These are phyloP conservation scores for Fusarium annulatum DNA, from an alignment of 2,329 filamentous ascomycete genomes.

Conservation along the genomic window DNA sequence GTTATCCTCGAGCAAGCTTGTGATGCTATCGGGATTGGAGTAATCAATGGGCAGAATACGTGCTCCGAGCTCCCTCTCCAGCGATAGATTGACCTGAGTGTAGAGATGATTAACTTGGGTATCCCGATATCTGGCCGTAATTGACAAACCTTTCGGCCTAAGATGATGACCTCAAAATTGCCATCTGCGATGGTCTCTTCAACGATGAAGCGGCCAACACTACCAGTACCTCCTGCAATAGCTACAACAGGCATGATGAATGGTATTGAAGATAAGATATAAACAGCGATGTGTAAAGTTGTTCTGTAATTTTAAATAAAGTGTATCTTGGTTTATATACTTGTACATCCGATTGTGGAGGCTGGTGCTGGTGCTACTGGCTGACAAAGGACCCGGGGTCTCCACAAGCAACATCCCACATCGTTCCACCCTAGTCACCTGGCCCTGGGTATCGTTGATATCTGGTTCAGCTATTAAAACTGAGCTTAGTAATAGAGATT, in stretches of 20 bases:
- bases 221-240: not conserved
- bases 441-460: not conserved
- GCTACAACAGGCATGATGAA: not conserved
- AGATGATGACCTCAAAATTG: not conserved
- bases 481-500: too few species aligned
- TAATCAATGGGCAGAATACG: not conserved
- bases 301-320: accelerated
- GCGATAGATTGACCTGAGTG: not conserved
- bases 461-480: too few species aligned
- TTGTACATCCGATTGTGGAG: not conserved
- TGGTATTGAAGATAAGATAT: not conserved
- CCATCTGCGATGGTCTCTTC: not conserved
- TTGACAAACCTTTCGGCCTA: not conserved
- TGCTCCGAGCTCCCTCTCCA: not conserved
- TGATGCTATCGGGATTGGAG: not conserved
- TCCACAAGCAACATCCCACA: not conserved
- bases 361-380: not conserved
- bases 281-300: accelerated
- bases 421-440: not conserved
- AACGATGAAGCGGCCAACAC: not conserved
- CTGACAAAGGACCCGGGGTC: not conserved
- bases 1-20: not conserved
- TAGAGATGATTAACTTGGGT: not conserved
- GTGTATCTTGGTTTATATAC: not conserved
- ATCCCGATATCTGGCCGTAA: accelerated